phyloP scores from a whole-genome alignment of 768 basidiomycete genomes.

The Kwoniella sp. region DNA sequence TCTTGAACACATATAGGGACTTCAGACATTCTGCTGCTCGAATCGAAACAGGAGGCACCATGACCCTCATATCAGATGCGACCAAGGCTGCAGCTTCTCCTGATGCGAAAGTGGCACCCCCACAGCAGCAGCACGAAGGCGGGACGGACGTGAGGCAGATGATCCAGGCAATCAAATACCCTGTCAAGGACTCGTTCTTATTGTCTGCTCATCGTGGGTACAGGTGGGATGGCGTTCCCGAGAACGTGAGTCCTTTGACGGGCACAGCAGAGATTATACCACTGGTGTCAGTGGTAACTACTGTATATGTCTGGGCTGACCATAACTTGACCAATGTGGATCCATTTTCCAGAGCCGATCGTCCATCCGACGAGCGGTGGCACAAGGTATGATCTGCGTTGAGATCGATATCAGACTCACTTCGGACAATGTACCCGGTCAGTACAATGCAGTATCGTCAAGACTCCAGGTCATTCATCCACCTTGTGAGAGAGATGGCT shows the following conservation, averaged over 20 bases:
- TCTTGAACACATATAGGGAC: too few relatives aligned
- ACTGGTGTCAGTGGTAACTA: too few relatives aligned
- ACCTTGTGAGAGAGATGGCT: too few relatives aligned
- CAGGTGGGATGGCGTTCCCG: conserved; percentile 18
- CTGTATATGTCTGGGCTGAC: too few relatives aligned
- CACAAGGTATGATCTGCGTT: conserved; percentile 8
- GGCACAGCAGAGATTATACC: too few relatives aligned
- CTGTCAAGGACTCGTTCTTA: conserved; percentile 4
- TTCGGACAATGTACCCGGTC: conserved; percentile 9
- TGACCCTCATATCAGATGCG: too few relatives aligned
- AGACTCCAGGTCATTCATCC: too few relatives aligned
- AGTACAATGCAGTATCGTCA: not conserved
- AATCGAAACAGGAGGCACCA: too few relatives aligned
- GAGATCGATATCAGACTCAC: conserved; percentile 22
- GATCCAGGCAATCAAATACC: conserved; percentile 15
- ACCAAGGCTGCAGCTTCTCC: not conserved
- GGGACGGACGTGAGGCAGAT: conserved; percentile 8
- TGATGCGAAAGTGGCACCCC: not conserved
- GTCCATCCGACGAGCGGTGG: conserved; percentile 12
- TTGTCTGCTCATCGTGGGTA: conserved; percentile 18
- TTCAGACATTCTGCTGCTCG: too few relatives aligned
- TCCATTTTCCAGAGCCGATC: conserved; percentile 18
- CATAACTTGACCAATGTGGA: too few relatives aligned
- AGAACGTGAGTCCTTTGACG: conserved; percentile 11
- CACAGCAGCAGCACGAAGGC: not conserved